A percentile compares a stretch with the other conserved stretches of the same genome.
Evolutionary conservation across 305 asterid species (phyloP).

Genomic region (Striga hermonthica): DNA sequence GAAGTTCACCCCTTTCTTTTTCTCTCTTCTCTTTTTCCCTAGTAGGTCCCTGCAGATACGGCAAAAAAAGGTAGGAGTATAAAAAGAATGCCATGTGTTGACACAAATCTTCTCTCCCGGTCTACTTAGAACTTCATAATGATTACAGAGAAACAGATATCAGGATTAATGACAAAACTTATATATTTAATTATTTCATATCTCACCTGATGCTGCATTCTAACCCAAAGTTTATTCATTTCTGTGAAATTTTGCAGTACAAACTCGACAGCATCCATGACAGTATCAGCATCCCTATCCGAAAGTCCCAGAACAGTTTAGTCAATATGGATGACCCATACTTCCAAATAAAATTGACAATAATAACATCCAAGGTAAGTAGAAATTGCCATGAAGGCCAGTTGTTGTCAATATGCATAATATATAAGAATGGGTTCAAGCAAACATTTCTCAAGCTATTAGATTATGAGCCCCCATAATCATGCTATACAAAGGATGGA

Average conservation of each 20-base stretch:
- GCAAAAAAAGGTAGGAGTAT: slow-evolving; percentile 37
- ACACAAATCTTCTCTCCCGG: slow-evolving; percentile 38
- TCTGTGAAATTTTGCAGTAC: slow-evolving; percentile 98
- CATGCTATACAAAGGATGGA: slow-evolving; percentile 11
- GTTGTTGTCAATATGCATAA: slow-evolving; percentile 5
- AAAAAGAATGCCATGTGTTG: slow-evolving; percentile 38
- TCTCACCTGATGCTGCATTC: slow-evolving; percentile 98
- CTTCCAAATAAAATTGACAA: slow-evolving; percentile 25
- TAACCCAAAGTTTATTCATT: slow-evolving; percentile 99
- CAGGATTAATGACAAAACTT: slow-evolving; percentile 37
- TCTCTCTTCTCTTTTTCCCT: slow-evolving; percentile 96
- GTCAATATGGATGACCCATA: slow-evolving; percentile 23
- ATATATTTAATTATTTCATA: slow-evolving; percentile 35
- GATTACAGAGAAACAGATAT: slow-evolving; percentile 36
- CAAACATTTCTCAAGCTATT: slow-evolving; percentile 15
- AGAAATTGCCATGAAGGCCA: slow-evolving; percentile 22
- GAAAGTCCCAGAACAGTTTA: slow-evolving; percentile 28
- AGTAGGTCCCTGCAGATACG: slow-evolving; percentile 82
- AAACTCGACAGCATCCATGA: slow-evolving; percentile 84
- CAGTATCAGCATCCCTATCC: slow-evolving; percentile 89
- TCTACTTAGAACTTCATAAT: slow-evolving; percentile 39
- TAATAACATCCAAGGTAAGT: slow-evolving; percentile 16
- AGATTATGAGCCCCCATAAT: slow-evolving; percentile 14
- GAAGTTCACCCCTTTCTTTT: slow-evolving; percentile 95
- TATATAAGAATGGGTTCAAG: slow-evolving; percentile 10